Conservation (phyloP, 345 rosid species). For the Sisymbrium altissimum region DNA sequence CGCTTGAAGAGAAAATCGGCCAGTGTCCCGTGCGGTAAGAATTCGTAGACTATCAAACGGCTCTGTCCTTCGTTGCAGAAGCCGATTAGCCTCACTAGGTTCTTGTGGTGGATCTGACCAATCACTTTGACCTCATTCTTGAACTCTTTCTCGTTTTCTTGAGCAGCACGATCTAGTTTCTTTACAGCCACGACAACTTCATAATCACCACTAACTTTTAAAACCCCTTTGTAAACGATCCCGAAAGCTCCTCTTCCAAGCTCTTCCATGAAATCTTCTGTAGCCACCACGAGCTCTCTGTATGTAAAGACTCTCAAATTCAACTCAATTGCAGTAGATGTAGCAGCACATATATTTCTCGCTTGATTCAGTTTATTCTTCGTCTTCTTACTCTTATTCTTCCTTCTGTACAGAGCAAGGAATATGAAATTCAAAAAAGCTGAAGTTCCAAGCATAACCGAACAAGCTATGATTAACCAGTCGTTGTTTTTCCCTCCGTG, state of each 20-base stretch:
- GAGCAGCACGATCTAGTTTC: slow-evolving; percentile 34
- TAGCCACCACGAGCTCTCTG: slow-evolving; percentile 35
- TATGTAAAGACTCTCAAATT: slow-evolving; percentile 41
- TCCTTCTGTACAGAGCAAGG: not conserved
- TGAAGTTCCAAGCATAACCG: slow-evolving; percentile 21
- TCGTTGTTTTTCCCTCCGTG: not conserved
- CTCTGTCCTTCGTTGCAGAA: slow-evolving; percentile 37
- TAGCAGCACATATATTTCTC: not conserved
- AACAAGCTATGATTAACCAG: slow-evolving; percentile 2
- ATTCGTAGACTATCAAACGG: slow-evolving; percentile 45
- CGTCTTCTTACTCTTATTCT: not conserved
- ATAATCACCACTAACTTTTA: slow-evolving; percentile 19
- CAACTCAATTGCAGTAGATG: slow-evolving; percentile 20
- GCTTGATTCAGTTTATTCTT: not conserved
- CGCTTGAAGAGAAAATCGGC: slow-evolving; percentile 35
- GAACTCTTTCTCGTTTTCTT: slow-evolving; percentile 41
- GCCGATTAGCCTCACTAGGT: slow-evolving; percentile 45
- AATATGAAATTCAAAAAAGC: not conserved
- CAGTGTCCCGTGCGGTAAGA: slow-evolving; percentile 38
- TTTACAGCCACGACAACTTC: slow-evolving; percentile 44
- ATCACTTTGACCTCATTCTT: slow-evolving; percentile 42
- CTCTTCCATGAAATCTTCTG: slow-evolving; percentile 36
- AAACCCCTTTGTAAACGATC: slow-evolving; percentile 38
- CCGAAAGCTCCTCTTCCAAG: slow-evolving; percentile 49
- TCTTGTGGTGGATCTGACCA: slow-evolving; percentile 47